Evolutionary conservation across 2,329 filamentous ascomycete species (phyloP), one percentile per base, ranked within the genome.

Genomic region (Colletotrichum sp.): DNA sequence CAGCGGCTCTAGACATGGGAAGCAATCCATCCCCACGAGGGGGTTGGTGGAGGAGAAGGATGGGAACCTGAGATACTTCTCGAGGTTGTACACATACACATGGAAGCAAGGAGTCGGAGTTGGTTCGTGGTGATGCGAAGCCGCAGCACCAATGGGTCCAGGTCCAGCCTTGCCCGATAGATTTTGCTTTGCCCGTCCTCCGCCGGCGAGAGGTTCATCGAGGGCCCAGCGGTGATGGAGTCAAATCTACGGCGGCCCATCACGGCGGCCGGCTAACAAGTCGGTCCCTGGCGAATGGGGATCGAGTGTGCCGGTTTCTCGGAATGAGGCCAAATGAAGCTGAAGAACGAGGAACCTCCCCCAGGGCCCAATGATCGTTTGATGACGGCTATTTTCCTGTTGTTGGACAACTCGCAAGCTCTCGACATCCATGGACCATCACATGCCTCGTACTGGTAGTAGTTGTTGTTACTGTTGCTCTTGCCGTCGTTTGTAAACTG

Each of bases 51-150:
- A 21, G 66, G n/a, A 14, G 4, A 52, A 13, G 12, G 43, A 52
- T 21, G n/a, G 43, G n/a, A 43, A 48, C 43, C 43, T 38, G 56
- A 69, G 63, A 64, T 75, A 75, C 73, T 75, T 73, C 21, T 59
- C 28, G n/a, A 52, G 14, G 30, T 69, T 61, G 69, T 75, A 75
- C 69, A 68, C 38, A 63, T 75, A 75, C 73, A 67, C 32, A 68
- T 10, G 65, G 16, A 34, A 32, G 65, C 52, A 67, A 55, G 64
- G 64, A 30, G 65, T 21, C 21, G 10, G 32, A 14, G 13, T 30
- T 36, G 8, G 28, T 30, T 32, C 4, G 0, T 21, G 30, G 30
- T 32, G 18, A 34, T 52, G 3, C 3, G 9, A 28, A 21, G 38
- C 34, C 65, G 52, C 65, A 68, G 52, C 65, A 68, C 32, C 32